These are phyloP conservation scores for Syncephalastrum monosporum DNA, from an alignment of 371 early-diverging fungal species.

Conservation along the genomic window DNA sequence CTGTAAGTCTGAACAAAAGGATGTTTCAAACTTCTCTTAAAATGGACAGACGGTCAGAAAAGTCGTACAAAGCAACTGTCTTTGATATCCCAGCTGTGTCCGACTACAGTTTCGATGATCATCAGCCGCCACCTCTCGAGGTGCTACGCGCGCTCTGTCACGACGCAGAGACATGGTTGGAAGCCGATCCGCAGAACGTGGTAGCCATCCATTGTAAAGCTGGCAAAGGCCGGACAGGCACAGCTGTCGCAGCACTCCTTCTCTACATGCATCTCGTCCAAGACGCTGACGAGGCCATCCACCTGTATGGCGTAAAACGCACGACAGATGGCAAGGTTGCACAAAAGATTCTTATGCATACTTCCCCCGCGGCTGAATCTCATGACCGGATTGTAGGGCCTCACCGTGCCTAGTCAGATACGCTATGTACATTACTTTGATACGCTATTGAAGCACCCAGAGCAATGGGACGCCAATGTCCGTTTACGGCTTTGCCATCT, in stretches of 20 bases:
- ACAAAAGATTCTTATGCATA: not conserved
- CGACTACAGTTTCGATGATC: constrained; percentile 64
- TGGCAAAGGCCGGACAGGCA: constrained; percentile 79
- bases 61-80: constrained; percentile 37
- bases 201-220: constrained; percentile 80
- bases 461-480: not conserved
- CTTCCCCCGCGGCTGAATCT: not conserved
- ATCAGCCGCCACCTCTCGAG: constrained; percentile 66
- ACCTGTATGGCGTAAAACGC: constrained; percentile 52
- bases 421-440: constrained; percentile 66
- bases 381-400: constrained; percentile 36
- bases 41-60: constrained; percentile 53
- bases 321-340: constrained; percentile 52
- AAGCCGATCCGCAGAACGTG: constrained; percentile 41
- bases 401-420: constrained; percentile 68
- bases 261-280: constrained; percentile 40
- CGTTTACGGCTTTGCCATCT: constrained; percentile 18
- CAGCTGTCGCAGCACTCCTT: constrained; percentile 63
- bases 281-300: constrained; percentile 54
- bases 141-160: constrained; percentile 53
- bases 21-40: not conserved
- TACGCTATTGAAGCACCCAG: constrained; percentile 24
- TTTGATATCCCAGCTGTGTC: constrained; percentile 39
- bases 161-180: constrained; percentile 61
- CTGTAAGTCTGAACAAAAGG: constrained; percentile 39